Evolutionary conservation across 164 flowering plant species (phyloP).

Genomic region (Vitis rotundifolia): DNA sequence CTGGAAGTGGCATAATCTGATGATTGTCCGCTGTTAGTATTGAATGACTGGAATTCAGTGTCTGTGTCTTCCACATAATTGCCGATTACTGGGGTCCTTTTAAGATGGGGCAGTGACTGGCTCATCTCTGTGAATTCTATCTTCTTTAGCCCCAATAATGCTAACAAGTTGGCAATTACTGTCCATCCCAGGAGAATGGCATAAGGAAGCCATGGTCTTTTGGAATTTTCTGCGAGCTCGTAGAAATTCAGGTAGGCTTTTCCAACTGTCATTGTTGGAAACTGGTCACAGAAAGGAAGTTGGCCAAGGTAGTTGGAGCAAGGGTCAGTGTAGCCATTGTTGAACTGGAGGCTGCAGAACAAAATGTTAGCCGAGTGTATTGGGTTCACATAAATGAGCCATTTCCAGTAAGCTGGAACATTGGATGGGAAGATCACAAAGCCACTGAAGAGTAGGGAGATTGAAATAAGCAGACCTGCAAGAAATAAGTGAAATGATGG

Average conservation of each 20-base stretch:
- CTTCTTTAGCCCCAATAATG: constrained; percentile 24
- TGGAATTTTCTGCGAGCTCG: constrained; percentile 16
- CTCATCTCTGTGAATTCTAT: constrained; percentile 25
- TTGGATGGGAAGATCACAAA: constrained; percentile 32
- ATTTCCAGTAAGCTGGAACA: constrained; percentile 33
- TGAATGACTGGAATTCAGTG: constrained; percentile 2
- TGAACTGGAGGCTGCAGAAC: constrained; percentile 27
- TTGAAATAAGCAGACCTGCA: constrained; percentile 29
- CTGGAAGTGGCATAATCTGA: neutral
- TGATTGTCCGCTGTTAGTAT: neutral
- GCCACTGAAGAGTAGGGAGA: constrained; percentile 37
- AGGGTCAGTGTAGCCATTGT: constrained; percentile 20
- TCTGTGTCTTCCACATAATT: constrained; percentile 13
- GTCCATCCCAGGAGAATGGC: constrained; percentile 22
- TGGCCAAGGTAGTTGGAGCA: constrained; percentile 20
- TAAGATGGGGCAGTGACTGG: constrained; percentile 26
- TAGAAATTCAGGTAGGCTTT: constrained; percentile 26
- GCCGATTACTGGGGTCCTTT: constrained; percentile 12
- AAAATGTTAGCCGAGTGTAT: constrained; percentile 30
- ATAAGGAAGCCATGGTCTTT: constrained; percentile 26
- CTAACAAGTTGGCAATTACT: constrained; percentile 17
- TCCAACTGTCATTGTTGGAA: constrained; percentile 27
- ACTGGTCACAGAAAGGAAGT: constrained; percentile 29
- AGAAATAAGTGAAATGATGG: neutral
- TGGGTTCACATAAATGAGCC: constrained; percentile 28